phyloP scores from a whole-genome alignment of 75 land plant species.

The Cunninghamia lanceolata region DNA sequence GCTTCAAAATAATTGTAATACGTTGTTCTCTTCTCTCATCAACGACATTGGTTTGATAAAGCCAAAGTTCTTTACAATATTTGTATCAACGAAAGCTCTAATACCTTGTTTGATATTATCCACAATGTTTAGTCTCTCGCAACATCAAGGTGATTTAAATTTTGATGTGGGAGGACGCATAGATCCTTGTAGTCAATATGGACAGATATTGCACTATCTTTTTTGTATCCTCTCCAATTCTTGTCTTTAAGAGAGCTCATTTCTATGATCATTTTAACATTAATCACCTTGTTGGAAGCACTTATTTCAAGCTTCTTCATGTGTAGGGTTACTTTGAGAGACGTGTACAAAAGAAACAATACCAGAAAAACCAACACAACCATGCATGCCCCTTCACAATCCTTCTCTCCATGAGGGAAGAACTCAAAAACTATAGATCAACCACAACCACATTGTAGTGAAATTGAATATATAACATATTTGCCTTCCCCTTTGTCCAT shows the following conservation, averaged over 20 bases:
- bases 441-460: neutral
- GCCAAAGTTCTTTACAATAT: neutral
- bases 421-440: neutral
- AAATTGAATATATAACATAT: neutral
- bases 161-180: neutral
- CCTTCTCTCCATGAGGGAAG: neutral
- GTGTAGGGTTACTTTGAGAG: neutral
- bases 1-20: conserved; percentile 17
- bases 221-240: conserved; percentile 12
- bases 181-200: neutral
- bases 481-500: neutral
- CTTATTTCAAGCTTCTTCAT: neutral
- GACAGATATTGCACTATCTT: conserved; percentile 10
- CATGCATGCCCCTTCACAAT: neutral
- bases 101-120: neutral
- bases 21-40: conserved; percentile 51
- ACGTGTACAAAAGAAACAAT: neutral
- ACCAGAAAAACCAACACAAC: neutral
- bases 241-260: neutral
- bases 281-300: neutral
- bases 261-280: neutral
- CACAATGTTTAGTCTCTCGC: neutral
- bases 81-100: neutral
- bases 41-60: neutral
- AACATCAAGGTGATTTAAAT: neutral